Base-by-base conservation (phyloP, 768 basidiomycete species). In the Naganishia vaughanmartiniae region DNA sequence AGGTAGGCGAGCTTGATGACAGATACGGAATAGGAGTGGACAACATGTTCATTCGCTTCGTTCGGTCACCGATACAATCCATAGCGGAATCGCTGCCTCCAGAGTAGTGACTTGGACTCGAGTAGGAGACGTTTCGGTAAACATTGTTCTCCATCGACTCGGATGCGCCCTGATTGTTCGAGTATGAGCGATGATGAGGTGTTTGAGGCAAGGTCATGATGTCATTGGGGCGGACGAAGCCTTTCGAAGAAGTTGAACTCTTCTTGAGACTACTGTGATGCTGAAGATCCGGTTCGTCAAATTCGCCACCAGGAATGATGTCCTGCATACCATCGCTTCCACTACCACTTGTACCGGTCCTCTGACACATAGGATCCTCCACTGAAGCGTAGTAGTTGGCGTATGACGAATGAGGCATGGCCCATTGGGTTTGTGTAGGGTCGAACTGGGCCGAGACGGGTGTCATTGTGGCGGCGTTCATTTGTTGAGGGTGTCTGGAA, bases 271-370 rank as follows among this genome's bases (percentile, higher is more conserved):
- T 6, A 34, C 60, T 6, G 7, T 28, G 30, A 2, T 14, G 34
- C 28, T 63, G 36, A 17, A 45, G 21, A 24, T 63, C 60, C 17
- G 42, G 42, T 11, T 42, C 60, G 24, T 63, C 60, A 45, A 63
- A 63, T 19, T 39, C 39, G 60, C 60, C 60, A 14, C 60, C 60
- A 45, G 60, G 60, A 2, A 63, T 63, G 28, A 63, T 63, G 26
- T 45, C 60, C 26, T 63, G 31, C 30, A 30, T 31, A 36, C 57
- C 34, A 34, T 58, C 60, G 19, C 39, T 45, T 28, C 39, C 42
- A 15, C 60, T 45, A 15, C 28, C 39, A 30, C 60, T 63, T 30
- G 24, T 26, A 26, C 60, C 42, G 14, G 60, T 63, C 2, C 39
- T 26, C 9, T 42, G 36, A 19, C 60, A n/a, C 12, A n/a, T 26